These are phyloP conservation scores for Lachancea meyersii DNA, from an alignment of 805 yeast species.

Conservation along the genomic window DNA sequence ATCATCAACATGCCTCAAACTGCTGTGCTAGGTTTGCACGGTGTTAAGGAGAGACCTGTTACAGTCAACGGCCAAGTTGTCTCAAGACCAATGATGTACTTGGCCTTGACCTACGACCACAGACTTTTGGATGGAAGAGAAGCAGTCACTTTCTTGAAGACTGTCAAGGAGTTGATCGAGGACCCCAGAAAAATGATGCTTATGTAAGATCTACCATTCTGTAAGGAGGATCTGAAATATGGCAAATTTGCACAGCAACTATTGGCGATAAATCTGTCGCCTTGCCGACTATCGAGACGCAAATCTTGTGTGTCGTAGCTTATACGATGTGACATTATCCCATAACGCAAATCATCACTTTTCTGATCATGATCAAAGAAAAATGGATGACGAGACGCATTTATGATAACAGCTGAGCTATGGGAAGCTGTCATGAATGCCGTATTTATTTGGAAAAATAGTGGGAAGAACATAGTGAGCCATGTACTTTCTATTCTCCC, in stretches of 20 bases:
- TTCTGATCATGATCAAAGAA: background rate
- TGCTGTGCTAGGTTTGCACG: conserved; percentile 95
- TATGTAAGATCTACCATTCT: conserved; percentile 23
- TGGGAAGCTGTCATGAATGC: background rate
- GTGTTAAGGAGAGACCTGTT: conserved; percentile 95
- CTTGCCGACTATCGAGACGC: no score
- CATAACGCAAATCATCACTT: background rate
- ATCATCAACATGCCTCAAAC: conserved; percentile 98
- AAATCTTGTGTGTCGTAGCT: no score
- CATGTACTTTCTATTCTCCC: no score
- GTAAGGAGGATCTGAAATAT: background rate
- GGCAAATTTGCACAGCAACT: background rate
- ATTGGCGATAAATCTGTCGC: no score
- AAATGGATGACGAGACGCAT: background rate
- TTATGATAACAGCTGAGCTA: background rate
- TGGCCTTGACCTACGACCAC: conserved; percentile 97
- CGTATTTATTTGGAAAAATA: background rate
- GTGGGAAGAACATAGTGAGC: background rate
- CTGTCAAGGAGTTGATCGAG: conserved; percentile 93
- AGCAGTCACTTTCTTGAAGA: conserved; percentile 94
- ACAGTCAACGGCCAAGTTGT: conserved; percentile 94
- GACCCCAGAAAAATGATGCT: conserved; percentile 98
- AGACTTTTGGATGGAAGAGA: conserved; percentile 98
- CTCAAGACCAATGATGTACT: conserved; percentile 98
- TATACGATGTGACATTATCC: no score